Conservation (phyloP, 805 yeast species). For the Candida sphagnicola region DNA sequence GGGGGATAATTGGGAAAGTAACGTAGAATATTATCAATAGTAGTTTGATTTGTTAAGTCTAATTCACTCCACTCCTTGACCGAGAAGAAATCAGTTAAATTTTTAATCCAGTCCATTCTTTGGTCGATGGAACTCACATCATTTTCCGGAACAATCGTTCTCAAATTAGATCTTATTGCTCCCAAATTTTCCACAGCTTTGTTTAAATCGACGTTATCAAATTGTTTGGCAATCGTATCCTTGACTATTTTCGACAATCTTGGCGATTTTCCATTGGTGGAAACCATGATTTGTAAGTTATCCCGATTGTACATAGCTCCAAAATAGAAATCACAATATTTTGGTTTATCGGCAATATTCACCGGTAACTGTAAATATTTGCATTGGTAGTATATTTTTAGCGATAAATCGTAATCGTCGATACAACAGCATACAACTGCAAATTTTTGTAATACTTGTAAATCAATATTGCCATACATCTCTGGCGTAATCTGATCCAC, state of each 20-base stretch:
- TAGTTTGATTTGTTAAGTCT: conserved; percentile 24
- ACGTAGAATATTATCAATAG: conserved; percentile 39
- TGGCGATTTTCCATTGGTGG: conserved; percentile 82
- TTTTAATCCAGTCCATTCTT: conserved; percentile 71
- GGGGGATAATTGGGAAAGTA: conserved; percentile 53
- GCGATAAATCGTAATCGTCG: conserved; percentile 61
- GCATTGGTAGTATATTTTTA: conserved; percentile 50
- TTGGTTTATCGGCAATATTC: conserved; percentile 81
- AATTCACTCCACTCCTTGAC: conserved; percentile 56
- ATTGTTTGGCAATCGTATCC: conserved; percentile 51
- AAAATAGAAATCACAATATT: conserved; percentile 81
- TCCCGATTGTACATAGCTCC: conserved; percentile 76
- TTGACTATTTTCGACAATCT: conserved; percentile 54
- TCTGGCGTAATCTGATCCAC: conserved; percentile 9
- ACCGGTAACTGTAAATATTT: conserved; percentile 51
- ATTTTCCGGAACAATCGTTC: conserved; percentile 36
- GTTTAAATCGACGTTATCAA: conserved; percentile 45
- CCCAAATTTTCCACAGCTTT: conserved; percentile 61
- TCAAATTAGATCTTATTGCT: conserved; percentile 45
- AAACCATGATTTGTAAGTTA: conserved; percentile 72
- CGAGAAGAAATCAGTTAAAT: conserved; percentile 56
- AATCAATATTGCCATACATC: conserved; percentile 25
- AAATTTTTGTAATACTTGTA: conserved; percentile 40
- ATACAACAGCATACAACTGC: conserved; percentile 71
- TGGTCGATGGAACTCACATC: conserved; percentile 48